These are phyloP conservation scores for Plasmodium knowlesi DNA, from an alignment of 169 alveolate species.

Conservation along the genomic window DNA sequence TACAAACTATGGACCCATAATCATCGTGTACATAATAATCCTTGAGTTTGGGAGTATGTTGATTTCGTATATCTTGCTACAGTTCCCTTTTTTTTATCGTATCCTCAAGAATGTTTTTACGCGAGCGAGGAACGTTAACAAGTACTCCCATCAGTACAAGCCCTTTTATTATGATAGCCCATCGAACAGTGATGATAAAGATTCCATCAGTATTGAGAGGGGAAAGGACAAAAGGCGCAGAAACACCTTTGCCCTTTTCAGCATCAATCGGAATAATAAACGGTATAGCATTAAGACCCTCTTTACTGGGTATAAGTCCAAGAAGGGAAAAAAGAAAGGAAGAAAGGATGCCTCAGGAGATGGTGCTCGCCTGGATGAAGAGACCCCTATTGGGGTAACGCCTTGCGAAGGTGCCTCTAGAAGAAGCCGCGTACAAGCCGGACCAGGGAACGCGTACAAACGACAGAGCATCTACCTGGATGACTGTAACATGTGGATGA, in stretches of 20 bases:
- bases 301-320: not conserved
- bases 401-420: not conserved
- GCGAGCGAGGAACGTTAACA: slow-evolving; percentile 46
- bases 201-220: slow-evolving; percentile 13
- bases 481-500: slow-evolving; percentile 68
- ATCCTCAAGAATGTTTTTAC: slow-evolving; percentile 33
- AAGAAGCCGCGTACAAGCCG: not conserved
- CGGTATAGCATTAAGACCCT: slow-evolving; percentile 16
- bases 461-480: slow-evolving; percentile 53
- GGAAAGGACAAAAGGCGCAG: slow-evolving; percentile 6
- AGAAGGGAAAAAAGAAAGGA: not conserved
- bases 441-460: not conserved
- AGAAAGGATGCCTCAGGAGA: not conserved
- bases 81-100: slow-evolving; percentile 68
- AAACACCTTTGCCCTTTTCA: slow-evolving; percentile 16
- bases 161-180: slow-evolving; percentile 58
- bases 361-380: not conserved
- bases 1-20: slow-evolving; percentile 22
- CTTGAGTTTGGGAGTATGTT: slow-evolving; percentile 63
- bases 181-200: slow-evolving; percentile 22
- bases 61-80: slow-evolving; percentile 49
- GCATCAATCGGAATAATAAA: not conserved
- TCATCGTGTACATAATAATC: slow-evolving; percentile 33
- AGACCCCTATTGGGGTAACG: not conserved
- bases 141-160: slow-evolving; percentile 62